phyloP scores from a whole-genome alignment of 108 stramenopile species.

The Nannochloropsis salina region DNA sequence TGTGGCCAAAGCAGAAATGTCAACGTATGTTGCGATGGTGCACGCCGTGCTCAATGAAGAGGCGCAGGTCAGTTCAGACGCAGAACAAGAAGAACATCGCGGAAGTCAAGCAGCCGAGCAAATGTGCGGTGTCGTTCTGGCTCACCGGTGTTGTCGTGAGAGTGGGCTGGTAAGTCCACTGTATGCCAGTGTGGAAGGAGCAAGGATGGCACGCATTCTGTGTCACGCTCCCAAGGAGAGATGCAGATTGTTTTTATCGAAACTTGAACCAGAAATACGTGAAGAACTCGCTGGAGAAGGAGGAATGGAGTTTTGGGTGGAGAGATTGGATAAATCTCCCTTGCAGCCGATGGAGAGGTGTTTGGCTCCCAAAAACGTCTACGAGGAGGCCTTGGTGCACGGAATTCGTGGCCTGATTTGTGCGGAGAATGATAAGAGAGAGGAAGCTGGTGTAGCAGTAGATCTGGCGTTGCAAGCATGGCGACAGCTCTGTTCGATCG shows the following conservation, averaged over 20 bases:
- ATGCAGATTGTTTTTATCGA: not conserved
- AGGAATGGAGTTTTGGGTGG: not conserved
- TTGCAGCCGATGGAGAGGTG: not conserved
- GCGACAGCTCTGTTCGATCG: not conserved
- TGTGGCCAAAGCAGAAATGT: slow-evolving; percentile 4
- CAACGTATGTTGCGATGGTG: not conserved
- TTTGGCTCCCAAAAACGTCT: not conserved
- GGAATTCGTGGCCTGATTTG: not conserved
- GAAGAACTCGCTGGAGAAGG: not conserved
- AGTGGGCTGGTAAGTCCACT: slow-evolving; percentile 1
- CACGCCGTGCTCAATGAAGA: not conserved
- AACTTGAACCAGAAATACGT: not conserved
- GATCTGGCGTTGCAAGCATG: not conserved
- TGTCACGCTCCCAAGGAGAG: not conserved
- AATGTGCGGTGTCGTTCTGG: not conserved
- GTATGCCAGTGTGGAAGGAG: not conserved
- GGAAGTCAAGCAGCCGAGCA: not conserved
- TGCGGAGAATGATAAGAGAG: not conserved
- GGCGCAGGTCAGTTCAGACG: too few species aligned
- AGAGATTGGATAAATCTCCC: not conserved
- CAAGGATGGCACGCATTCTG: slow-evolving; percentile 14
- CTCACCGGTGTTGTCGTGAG: not conserved
- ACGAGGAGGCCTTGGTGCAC: not conserved
- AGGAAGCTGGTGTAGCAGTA: not conserved
- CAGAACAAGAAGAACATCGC: not conserved